Evolutionary conservation across 1,284 basidiomycete species (phyloP), one percentile per base, ranked within the genome.

Genomic region (Melampsora americana): DNA sequence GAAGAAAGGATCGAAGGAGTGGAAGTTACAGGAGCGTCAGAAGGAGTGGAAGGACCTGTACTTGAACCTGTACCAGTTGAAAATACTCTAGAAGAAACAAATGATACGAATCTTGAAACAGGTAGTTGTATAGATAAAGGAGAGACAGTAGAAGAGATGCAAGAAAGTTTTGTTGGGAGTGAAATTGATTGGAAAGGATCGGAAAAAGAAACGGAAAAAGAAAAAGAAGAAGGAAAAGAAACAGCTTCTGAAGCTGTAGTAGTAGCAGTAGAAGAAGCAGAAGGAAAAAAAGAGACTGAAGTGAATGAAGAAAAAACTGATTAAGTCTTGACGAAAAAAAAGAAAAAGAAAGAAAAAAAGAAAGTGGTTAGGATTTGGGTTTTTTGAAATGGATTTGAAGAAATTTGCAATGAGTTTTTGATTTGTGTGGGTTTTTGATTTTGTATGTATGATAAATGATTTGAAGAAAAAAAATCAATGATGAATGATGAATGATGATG

Each of bases 181-280:
- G 72, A 75, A 50, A 62, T 68, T 42, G 66, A 75, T 62, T 75
- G 72, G 72, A 75, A 68, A 28, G 60, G 32, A 20, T 23, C 62
- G 30, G 23, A 67, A 30, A 39, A 20, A 12, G 32, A 65, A 61
- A 20, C 46, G 11, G 46, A 20, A 11, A 11, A 11, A 48, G 46
- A 48, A 48, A 20, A 11, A 48, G 26, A 6, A 56, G 53, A 56
- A 28, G 53, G n/a, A 28, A n/a, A n/a, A 28, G 53, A 23, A 9
- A 4, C 6, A 56, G 5, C 11, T 56, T 23, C 53, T 4, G 53
- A 56, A 56, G 1, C 53, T 23, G n/a, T 6, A 18, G 20, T 56
- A 18, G 53, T 6, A 56, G 6, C 5, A 7, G 26, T 7, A 18
- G 6, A 56, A 56, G 14, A 56, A 56, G 5, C 11, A n/a, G n/a